Evolutionary conservation across 2,329 filamentous ascomycete species (phyloP), one percentile per base, ranked within the genome.

Genomic region (Phoma sp.): DNA sequence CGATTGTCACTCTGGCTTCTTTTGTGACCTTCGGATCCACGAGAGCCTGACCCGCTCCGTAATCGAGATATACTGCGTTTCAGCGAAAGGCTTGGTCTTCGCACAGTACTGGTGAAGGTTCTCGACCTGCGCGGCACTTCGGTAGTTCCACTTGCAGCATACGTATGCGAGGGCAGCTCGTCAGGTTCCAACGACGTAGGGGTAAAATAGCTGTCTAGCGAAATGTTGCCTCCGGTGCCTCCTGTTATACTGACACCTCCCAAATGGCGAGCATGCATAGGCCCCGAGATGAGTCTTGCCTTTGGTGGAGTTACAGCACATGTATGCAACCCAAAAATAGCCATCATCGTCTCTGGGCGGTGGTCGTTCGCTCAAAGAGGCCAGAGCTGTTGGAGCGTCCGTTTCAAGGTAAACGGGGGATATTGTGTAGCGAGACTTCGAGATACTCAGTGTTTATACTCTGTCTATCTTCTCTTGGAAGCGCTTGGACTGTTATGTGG

Each of bases 261-360:
- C 7, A 73, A 65, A 57, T 74, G 69, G 18, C 62, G 66, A 25
- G 66, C 69, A 54, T 73, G 64, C 52, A 71, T 71, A 6, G 70
- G 71, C 7, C 55, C 55, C 18, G 70, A 73, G 36, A 74, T 74
- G 14, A 64, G 58, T 23, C 59, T 55, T 30, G 60, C 38, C 57
- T 64, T 71, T 14, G 64, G 51, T 53, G 60, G 62, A 52, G 61
- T 59, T 57, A 62, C 64, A 42, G 42, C 52, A 45, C 40, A 36
- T 29, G 42, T 58, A 36, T 51, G 38, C n/a, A 25, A 38, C 8
- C 50, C 42, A 52, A 52, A 47, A 45, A 45, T 51, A 51, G 53
- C 32, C 53, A 56, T 56, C 1, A n/a, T 25, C 40, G 27, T 11
- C 30, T 33, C 18, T 38, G 2, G 9, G 14, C 4, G 9, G 32